Base-by-base conservation (phyloP, 495 filamentous ascomycete genomes). In the Rostrohypoxylon terebratum region DNA sequence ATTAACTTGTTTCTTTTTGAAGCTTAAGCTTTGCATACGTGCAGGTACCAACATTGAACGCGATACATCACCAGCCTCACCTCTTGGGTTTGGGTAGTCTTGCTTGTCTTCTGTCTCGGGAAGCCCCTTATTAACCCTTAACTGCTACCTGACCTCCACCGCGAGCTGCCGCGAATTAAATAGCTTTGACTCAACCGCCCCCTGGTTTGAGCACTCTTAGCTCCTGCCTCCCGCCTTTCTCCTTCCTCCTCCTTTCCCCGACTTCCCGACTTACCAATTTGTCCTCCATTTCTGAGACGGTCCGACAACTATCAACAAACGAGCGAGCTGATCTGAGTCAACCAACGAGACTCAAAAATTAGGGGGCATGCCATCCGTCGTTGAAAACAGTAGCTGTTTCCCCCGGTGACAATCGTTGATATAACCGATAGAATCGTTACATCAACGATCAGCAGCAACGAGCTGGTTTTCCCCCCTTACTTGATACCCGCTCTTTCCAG, bases 351-450 rank as follows among this genome's bases (percentile, higher is more conserved):
- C 31, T 63, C 34, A 18, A 34, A 34, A 63, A n/a, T 28, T 48
- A 31, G 13, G 60, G 72, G 72, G 72, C 63, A 75, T 75, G 72
- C 64, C 18, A 67, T 75, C 55, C 55, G 47, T 68, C 55, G 9
- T 64, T 44, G 45, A 53, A 63, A 65, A 50, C 68, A 42, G 59
- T 33, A 59, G 54, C 63, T 75, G 68, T 64, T 68, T 64, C 68
- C 68, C 68, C 68, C 72, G 72, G 72, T 75, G 72, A 75, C 72
- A 64, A 66, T 68, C 48, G 59, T 63, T 68, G 67, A 59, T 68
- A 54, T 48, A 66, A 28, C 6, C 28, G 67, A 59, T 68, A 54
- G 40, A 66, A 28, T 28, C 28, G 28, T 28, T 28, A 28, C 6
- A 28, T 28, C 28, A 28, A 28, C 28, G 28, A 76, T 74, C 69